Conservation (phyloP, 441 rosid genomes). For the Erysimum cheiri region DNA sequence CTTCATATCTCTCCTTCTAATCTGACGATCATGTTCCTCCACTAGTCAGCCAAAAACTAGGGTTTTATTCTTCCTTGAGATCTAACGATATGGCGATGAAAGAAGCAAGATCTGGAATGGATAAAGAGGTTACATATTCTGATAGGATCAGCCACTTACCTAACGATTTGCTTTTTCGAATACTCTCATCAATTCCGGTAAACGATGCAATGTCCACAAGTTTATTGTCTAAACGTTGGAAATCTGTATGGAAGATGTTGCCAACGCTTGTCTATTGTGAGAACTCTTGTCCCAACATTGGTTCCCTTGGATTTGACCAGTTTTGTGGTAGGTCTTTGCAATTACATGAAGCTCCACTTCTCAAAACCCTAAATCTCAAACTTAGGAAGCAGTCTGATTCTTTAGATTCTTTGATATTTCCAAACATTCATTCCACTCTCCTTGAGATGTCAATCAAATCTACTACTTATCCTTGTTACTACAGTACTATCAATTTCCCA, state of each 20-base stretch:
- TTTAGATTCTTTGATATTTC: neutral
- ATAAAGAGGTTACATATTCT: neutral
- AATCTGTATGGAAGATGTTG: slow-evolving; percentile 2
- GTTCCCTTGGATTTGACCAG: slow-evolving; percentile 4
- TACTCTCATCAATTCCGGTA: slow-evolving; percentile 8
- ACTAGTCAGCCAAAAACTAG: neutral
- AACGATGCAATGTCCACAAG: slow-evolving; percentile 10
- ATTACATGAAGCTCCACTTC: slow-evolving; percentile 13
- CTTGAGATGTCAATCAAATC: neutral
- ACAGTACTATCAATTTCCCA: neutral
- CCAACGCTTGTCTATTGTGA: neutral
- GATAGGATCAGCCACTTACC: slow-evolving; percentile 8
- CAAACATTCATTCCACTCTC: neutral
- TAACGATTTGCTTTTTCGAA: slow-evolving; percentile 10
- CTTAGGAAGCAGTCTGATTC: neutral
- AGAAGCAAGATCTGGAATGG: neutral
- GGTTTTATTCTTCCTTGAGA: neutral
- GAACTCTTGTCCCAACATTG: neutral
- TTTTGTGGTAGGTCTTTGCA: slow-evolving; percentile 1
- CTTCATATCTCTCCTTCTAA: neutral
- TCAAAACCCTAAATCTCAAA: slow-evolving; percentile 6
- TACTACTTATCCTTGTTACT: neutral
- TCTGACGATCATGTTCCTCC: neutral
- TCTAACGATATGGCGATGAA: neutral
- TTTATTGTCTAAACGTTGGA: slow-evolving; percentile 5